Evolutionary conservation across 2,329 filamentous ascomycete species (phyloP).

Genomic region (Epichloe sylvatica): DNA sequence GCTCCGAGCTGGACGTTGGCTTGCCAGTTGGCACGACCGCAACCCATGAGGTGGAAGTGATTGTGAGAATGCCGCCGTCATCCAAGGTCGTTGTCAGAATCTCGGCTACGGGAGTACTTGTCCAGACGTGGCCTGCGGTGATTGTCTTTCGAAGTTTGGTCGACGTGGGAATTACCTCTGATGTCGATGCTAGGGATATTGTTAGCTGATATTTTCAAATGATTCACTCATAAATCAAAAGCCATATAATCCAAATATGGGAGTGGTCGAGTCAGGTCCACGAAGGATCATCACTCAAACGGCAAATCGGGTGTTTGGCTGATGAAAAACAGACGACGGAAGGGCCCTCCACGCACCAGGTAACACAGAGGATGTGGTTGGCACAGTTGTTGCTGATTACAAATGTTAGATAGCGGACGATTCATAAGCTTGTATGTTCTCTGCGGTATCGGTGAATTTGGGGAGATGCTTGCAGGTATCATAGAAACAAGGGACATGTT

Average conservation of each 20-base stretch:
- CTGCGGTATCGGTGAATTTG: neutral
- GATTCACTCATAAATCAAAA: neutral
- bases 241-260: neutral
- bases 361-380: neutral
- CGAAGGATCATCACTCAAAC: neutral
- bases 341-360: conserved; percentile 2
- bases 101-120: conserved; percentile 22
- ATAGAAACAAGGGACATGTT: neutral
- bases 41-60: conserved; percentile 37
- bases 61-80: conserved; percentile 29
- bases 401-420: neutral
- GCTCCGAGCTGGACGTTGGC: conserved; percentile 15
- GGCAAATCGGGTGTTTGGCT: neutral
- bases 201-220: conserved; percentile 8
- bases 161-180: conserved; percentile 4
- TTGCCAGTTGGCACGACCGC: conserved; percentile 25
- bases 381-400: neutral
- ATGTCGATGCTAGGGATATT: neutral
- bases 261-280: neutral
- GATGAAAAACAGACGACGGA: neutral
- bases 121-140: conserved; percentile 20
- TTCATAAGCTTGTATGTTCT: neutral
- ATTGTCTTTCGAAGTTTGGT: conserved; percentile 17
- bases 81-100: conserved; percentile 33
- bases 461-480: neutral